phyloP scores from a whole-genome alignment of 345 rosid genomes.

The Sonneratia caseolaris region DNA sequence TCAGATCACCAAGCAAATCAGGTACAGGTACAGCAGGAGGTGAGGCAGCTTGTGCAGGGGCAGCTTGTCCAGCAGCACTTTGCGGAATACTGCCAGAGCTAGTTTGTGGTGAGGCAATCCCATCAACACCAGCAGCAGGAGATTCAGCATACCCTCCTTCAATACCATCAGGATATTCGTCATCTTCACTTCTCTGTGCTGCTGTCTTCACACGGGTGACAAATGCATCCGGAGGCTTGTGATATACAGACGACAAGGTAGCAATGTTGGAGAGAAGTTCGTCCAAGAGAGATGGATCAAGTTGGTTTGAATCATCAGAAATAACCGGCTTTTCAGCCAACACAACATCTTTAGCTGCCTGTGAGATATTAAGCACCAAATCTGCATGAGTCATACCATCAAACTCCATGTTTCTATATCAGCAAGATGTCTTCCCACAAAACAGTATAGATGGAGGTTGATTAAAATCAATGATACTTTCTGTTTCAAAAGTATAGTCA shows the following conservation, averaged over 20 bases:
- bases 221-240: conserved; percentile 94
- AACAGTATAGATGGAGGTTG: neutral
- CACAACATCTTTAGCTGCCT: conserved; percentile 99
- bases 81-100: conserved; percentile 45
- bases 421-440: neutral
- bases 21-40: conserved; percentile 66
- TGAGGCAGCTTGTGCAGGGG: conserved; percentile 38
- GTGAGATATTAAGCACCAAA: conserved; percentile 15
- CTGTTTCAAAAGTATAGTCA: neutral
- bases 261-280: conserved; percentile 97
- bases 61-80: conserved; percentile 48
- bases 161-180: conserved; percentile 79
- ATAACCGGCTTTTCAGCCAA: conserved; percentile 99
- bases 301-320: conserved; percentile 91
- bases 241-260: conserved; percentile 95
- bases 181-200: conserved; percentile 76
- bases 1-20: conserved; percentile 85
- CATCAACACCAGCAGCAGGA: conserved; percentile 49
- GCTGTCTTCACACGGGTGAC: conserved; percentile 87
- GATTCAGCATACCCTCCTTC: conserved; percentile 69
- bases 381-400: neutral
- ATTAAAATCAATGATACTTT: neutral
- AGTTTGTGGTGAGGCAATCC: conserved; percentile 58
- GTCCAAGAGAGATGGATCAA: conserved; percentile 87
- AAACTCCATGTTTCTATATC: neutral